Evolutionary conservation across 768 basidiomycete species (phyloP), one percentile per base, ranked within the genome.

Genomic region (Crucibulum laeve): DNA sequence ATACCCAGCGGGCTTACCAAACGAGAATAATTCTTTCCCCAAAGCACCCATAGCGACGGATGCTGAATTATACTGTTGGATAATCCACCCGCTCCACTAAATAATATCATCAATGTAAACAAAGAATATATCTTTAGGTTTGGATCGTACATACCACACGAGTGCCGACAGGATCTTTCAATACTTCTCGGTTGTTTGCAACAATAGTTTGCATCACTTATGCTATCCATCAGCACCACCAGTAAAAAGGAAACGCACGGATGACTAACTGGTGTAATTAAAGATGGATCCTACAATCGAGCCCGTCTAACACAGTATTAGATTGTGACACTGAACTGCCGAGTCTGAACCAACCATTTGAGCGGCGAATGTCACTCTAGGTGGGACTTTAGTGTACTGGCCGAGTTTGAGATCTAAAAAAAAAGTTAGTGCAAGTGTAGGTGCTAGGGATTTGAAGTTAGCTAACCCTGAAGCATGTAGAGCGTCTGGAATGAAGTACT

Each of bases 11-110:
- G 74, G 70, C 68, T 74, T 73, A 19, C 70, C 72, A 50, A 62
- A 63, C 4, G 66, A 67, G 59, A 68, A 82, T 13, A 83, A 70
- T 40, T 80, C 72, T 39, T 67, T 66, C 34, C 76, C 72, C 3
- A 77, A 59, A 2, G 76, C 76, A 22, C 77, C 77, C 71, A 76
- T 75, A 0, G 77, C 76, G 14, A 80, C 67, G 3, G 77, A 73
- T 4, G 72, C 70, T 17, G 75, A 75, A 57, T 79, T 80, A 54
- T 73, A 69, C 34, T 65, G 57, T 49, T 79, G 76, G 36, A 76
- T 62, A 44, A 73, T 66, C 76, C 76, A 78, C 17, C 75, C 75
- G 43, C 66, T 73, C 74, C 73, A 73, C 64, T 71, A 40, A 8
- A 40, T 17, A 42, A 32, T 24, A 15, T 15, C 35, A 3, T n/a